Evolutionary conservation across 1,284 basidiomycete species (phyloP), one percentile per base, ranked within the genome.

Genomic region (Ustilago hordei): DNA sequence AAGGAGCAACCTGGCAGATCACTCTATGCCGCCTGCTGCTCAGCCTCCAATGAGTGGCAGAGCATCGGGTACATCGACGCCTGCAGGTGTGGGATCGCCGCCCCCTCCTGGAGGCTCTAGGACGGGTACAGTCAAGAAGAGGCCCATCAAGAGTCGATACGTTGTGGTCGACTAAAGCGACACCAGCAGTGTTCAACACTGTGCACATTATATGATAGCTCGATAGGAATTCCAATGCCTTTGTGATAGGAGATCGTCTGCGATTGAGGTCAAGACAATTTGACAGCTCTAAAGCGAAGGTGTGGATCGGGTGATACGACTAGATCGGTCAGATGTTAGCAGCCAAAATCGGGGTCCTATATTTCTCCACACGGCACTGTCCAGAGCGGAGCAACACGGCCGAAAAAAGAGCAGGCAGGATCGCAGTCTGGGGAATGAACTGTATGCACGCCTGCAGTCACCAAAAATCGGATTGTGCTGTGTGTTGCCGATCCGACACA

Each of bases 121-220:
- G 48, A 67, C 65, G 36, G 76, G 77, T 28, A 79, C 67, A 5
- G 74, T 65, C 19, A 85, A 83, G 68, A 85, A 85, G 74, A 75
- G 80, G 66, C 81, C 84, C 13, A 80, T 85, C 59, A 84, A 83
- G 7, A n/a, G 70, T 38, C 78, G 84, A 38, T 85, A 85, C 55
- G 84, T 85, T 13, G 79, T 82, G 17, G 79, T 84, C 13, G 82
- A 83, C 63, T 84, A 53, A 28, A 70, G 39, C 39, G 9, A n/a
- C 1, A 39, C 23, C 23, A 34, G 32, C 41, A 31, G 35, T 23
- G 13, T 4, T 39, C 43, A 19, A 19, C n/a, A 19, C 43, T 45
- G 43, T 45, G 43, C 43, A 45, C 4, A 45, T 19, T 7, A 45
- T 45, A 45, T 45, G 43, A 45, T 45, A 19, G 7, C 19, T 23